These are phyloP conservation scores for Globisporangium acanthophoron DNA, from an alignment of 352 stramenopile genomes.

Conservation along the genomic window DNA sequence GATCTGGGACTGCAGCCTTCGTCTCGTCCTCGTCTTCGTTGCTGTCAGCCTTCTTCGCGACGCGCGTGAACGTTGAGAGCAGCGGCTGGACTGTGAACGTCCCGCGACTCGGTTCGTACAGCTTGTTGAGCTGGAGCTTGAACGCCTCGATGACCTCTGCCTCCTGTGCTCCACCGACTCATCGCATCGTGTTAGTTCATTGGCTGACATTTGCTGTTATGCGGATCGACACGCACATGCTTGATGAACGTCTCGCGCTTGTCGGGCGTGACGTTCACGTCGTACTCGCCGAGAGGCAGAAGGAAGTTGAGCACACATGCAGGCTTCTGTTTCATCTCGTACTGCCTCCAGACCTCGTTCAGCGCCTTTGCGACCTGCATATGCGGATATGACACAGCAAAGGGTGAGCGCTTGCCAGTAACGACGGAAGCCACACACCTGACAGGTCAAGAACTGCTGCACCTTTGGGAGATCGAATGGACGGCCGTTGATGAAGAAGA, in stretches of 20 bases:
- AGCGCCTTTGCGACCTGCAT: constrained; percentile 58
- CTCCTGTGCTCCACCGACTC: constrained; percentile 19
- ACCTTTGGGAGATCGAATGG: constrained; percentile 92
- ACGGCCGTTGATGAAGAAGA: constrained; percentile 95
- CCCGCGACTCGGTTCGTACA: constrained; percentile 58
- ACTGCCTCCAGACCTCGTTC: constrained; percentile 91
- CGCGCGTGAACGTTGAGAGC: constrained; percentile 33
- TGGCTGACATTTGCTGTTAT: too few species aligned
- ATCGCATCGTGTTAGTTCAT: not conserved
- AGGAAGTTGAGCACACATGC: constrained; percentile 91
- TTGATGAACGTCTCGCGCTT: constrained; percentile 94
- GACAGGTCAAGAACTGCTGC: not conserved
- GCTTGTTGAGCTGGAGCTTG: constrained; percentile 42
- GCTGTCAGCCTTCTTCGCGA: not conserved
- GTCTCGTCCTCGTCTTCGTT: not conserved
- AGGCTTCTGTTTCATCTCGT: constrained; percentile 91
- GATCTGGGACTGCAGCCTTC: not conserved
- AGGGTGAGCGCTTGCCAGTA: too few species aligned
- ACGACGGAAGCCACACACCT: constrained; percentile 1
- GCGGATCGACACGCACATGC: constrained; percentile 28
- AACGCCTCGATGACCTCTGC: constrained; percentile 52
- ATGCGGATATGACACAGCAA: too few species aligned
- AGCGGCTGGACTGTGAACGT: constrained; percentile 61
- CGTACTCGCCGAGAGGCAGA: constrained; percentile 86
- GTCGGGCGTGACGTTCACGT: constrained; percentile 97